These are phyloP conservation scores for Capsicum rhomboideum DNA, from an alignment of 257 asterid genomes.

Conservation along the genomic window DNA sequence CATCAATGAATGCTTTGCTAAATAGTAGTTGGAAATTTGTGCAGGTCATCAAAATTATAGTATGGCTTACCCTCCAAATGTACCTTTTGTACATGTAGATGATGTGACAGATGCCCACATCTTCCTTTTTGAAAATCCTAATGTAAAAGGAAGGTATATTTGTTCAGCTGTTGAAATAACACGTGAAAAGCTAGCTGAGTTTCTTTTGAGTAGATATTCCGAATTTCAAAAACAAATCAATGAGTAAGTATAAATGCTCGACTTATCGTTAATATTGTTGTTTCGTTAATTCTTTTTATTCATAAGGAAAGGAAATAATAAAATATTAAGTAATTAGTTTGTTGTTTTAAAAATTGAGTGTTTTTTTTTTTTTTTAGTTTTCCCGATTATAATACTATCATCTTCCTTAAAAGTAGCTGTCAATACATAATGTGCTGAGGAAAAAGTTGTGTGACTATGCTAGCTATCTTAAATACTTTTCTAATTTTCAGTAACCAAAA, in stretches of 20 bases:
- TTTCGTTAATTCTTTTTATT: neutral
- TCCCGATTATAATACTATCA: no score
- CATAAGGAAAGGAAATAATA: neutral
- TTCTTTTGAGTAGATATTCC: constrained; percentile 18
- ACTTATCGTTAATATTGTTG: neutral
- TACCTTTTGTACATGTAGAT: constrained; percentile 27
- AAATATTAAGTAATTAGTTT: neutral
- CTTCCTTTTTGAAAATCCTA: constrained; percentile 20
- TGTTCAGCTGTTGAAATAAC: constrained; percentile 29
- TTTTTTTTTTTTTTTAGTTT: no score
- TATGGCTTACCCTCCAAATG: neutral
- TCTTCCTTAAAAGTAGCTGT: no score
- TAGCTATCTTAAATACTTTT: no score
- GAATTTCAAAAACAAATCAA: constrained; percentile 6
- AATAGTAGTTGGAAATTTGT: neutral
- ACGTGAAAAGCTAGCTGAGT: constrained; percentile 16
- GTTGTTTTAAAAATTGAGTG: neutral
- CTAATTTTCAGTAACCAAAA: no score
- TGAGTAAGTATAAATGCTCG: constrained; percentile 14
- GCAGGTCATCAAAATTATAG: neutral
- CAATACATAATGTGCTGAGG: no score
- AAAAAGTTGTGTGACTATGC: no score
- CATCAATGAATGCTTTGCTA: neutral
- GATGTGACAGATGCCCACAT: constrained; percentile 39
- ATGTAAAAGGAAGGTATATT: constrained; percentile 40